phyloP scores from a whole-genome alignment of 176 grass and related monocot species.

The Chrysopogon serrulatus region DNA sequence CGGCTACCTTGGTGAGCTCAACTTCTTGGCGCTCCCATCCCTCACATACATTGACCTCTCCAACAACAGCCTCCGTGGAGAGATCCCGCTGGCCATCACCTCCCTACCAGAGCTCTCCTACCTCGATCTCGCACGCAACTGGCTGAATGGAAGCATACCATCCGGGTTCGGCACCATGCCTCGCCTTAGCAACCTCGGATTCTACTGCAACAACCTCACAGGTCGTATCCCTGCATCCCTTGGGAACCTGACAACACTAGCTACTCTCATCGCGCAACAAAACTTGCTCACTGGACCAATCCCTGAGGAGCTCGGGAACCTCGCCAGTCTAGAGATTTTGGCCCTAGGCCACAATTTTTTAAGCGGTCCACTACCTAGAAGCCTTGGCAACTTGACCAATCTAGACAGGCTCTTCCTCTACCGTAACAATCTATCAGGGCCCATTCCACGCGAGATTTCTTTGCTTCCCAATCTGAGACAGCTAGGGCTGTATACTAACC shows the following conservation, averaged over 20 bases:
- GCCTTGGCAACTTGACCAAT: constrained; percentile 5
- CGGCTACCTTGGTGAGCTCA: not conserved
- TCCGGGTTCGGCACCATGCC: not conserved
- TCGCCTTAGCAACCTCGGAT: not conserved
- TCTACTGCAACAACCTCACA: not conserved
- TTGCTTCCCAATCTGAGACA: not conserved
- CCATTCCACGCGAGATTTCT: not conserved
- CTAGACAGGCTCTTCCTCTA: not conserved
- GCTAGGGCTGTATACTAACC: not conserved
- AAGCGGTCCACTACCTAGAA: not conserved
- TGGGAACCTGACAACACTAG: not conserved
- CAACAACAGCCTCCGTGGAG: constrained; percentile 6
- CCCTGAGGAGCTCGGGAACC: not conserved
- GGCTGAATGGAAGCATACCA: not conserved
- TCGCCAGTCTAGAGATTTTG: not conserved
- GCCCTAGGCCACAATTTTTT: accelerated
- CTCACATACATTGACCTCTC: not conserved
- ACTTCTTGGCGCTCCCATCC: not conserved
- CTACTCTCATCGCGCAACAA: accelerated
- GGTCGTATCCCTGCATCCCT: not conserved
- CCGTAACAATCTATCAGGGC: not conserved
- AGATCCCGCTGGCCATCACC: not conserved
- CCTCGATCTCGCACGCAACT: not conserved
- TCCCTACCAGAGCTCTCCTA: not conserved
- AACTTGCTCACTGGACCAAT: not conserved